A percentile compares a stretch with the other conserved stretches of the same genome.
These are phyloP conservation scores for Nakataea oryzae DNA, from an alignment of 2,329 filamentous ascomycete genomes.

Conservation along the genomic window DNA sequence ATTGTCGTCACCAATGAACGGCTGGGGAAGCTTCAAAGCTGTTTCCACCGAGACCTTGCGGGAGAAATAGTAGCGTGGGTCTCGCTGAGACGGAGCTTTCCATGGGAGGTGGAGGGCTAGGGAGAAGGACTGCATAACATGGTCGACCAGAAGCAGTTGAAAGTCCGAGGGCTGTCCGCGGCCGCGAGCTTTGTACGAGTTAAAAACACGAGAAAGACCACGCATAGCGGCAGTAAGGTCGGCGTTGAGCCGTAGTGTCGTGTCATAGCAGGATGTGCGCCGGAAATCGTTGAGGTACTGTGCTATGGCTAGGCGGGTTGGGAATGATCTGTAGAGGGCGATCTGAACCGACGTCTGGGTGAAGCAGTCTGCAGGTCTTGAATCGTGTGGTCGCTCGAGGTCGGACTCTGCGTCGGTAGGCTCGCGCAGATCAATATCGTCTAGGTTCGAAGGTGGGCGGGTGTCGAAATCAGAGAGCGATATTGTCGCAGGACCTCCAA, in stretches of 20 bases:
- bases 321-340: conserved; percentile 30
- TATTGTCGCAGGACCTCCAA: conserved; percentile 35
- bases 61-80: conserved; percentile 41
- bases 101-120: conserved; percentile 44
- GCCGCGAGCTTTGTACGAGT: conserved; percentile 13
- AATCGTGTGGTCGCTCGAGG: conserved; percentile 8
- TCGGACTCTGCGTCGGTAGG: conserved; percentile 9
- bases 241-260: conserved; percentile 33
- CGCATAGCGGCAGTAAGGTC: conserved; percentile 30
- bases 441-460: conserved; percentile 33
- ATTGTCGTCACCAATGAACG: conserved; percentile 8
- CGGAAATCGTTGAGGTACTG: conserved; percentile 35
- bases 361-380: conserved; percentile 22
- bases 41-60: conserved; percentile 37
- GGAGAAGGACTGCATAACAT: conserved; percentile 34
- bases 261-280: conserved; percentile 30
- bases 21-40: conserved; percentile 18
- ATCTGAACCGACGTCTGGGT: conserved; percentile 39
- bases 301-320: conserved; percentile 30
- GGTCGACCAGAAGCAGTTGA: conserved; percentile 29
- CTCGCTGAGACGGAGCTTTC: conserved; percentile 28
- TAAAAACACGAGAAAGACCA: conserved; percentile 19
- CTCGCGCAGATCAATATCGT: conserved; percentile 34
- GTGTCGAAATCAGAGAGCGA: conserved; percentile 36
- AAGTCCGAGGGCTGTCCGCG: conserved; percentile 19